Conservation (phyloP, 345 rosid genomes). For the Diplotaxis tenuifolia region DNA sequence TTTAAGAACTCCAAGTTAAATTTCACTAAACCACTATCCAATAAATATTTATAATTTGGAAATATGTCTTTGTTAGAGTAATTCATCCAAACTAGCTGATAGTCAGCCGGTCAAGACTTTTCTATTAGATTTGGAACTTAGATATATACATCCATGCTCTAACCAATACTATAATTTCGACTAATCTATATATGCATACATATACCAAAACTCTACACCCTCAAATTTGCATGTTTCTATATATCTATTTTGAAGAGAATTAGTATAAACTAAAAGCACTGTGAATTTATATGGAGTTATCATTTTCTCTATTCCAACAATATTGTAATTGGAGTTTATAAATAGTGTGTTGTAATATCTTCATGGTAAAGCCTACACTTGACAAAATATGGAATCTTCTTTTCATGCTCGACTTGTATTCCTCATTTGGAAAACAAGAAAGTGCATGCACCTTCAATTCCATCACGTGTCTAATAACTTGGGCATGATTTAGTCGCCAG, state of each 20-base stretch:
- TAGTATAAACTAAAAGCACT: background rate
- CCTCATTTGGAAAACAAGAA: slow-evolving; percentile 21
- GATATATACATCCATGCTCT: background rate
- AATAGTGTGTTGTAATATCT: too few relatives aligned
- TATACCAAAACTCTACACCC: too few relatives aligned
- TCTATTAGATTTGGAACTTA: background rate
- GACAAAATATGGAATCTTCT: slow-evolving; percentile 1
- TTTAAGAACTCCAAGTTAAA: background rate
- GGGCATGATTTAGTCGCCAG: slow-evolving; percentile 33
- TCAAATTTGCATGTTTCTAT: too few relatives aligned
- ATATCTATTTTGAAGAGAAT: too few relatives aligned
- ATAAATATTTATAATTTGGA: background rate
- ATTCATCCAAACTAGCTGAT: background rate
- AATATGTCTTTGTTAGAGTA: background rate
- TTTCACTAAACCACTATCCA: background rate
- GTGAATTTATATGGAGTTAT: background rate
- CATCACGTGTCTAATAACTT: slow-evolving; percentile 30
- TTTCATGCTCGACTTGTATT: slow-evolving; percentile 3
- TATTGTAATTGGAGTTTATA: too few relatives aligned
- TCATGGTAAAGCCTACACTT: background rate
- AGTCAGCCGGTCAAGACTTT: background rate
- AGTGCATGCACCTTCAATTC: slow-evolving; percentile 38
- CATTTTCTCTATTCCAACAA: background rate
- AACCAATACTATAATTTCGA: too few relatives aligned
- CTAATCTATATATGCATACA: too few relatives aligned